These are phyloP conservation scores for Tephrocybe sp. DNA, from an alignment of 768 basidiomycete genomes.

Conservation along the genomic window DNA sequence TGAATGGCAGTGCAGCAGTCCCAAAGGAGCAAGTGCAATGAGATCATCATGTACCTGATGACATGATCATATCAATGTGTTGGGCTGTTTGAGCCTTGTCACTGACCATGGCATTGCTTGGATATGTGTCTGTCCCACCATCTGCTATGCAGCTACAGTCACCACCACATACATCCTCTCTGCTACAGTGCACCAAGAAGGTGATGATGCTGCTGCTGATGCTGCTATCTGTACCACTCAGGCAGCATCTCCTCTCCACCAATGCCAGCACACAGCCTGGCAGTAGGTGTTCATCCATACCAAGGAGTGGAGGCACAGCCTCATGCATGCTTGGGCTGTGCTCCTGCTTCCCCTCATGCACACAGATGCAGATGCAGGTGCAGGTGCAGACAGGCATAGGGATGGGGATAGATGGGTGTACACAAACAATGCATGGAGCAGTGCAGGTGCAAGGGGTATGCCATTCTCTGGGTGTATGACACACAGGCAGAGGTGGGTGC, in stretches of 20 bases:
- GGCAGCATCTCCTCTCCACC: constrained; percentile 25
- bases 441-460: constrained; percentile 41
- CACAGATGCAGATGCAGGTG: no score
- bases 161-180: constrained; percentile 2
- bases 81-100: no score
- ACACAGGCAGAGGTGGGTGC: constrained; percentile 70
- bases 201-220: constrained; percentile 37
- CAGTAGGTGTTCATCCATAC: constrained; percentile 13
- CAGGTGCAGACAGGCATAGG: no score
- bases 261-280: constrained; percentile 15
- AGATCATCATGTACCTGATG: no score
- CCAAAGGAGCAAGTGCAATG: no score
- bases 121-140: no score
- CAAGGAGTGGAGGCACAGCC: constrained; percentile 67
- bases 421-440: constrained; percentile 74
- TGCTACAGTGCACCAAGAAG: constrained; percentile 38
- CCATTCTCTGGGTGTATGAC: constrained; percentile 52
- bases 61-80: no score
- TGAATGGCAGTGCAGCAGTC: no score
- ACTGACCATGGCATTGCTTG: constrained; percentile 46
- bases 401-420: constrained; percentile 76
- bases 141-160: constrained; percentile 39
- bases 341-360: no score
- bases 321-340: constrained; percentile 54
- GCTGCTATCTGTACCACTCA: constrained; percentile 5